Percentiles rank a stretch among this genome's conserved stretches.
Evolutionary conservation across 176 grass and related monocot genomes (phyloP).

Genomic region (Zizania latifolia): DNA sequence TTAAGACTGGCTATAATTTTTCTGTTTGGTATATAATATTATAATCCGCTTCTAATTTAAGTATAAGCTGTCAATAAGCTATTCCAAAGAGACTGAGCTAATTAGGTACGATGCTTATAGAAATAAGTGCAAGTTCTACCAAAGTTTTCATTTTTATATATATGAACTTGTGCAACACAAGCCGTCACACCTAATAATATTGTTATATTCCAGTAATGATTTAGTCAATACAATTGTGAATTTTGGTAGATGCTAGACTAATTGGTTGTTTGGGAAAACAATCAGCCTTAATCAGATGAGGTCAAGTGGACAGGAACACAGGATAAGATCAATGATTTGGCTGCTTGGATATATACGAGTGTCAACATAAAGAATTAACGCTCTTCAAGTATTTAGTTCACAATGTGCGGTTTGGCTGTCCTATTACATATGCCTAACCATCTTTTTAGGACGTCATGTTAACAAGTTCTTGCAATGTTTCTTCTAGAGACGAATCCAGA

Average conservation of each 20-base stretch:
- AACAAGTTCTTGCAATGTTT: background rate
- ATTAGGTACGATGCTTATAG: background rate
- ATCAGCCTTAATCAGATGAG: too few relatives aligned
- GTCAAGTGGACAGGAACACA: background rate
- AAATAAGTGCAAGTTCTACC: too few relatives aligned
- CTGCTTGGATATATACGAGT: background rate
- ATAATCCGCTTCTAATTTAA: too few relatives aligned
- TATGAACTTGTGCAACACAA: background rate
- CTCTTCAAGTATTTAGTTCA: background rate
- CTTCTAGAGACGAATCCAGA: too few relatives aligned
- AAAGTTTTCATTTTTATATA: background rate
- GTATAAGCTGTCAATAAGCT: too few relatives aligned
- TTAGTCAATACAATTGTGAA: background rate
- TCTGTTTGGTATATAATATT: too few relatives aligned
- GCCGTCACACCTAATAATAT: background rate
- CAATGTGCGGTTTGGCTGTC: background rate
- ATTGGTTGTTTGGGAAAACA: too few relatives aligned
- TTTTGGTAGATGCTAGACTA: too few relatives aligned
- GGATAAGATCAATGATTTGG: background rate
- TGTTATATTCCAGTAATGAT: background rate
- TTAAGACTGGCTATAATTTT: too few relatives aligned
- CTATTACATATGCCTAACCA: background rate
- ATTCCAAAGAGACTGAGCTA: too few relatives aligned
- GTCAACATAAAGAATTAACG: background rate
- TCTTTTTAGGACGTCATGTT: background rate